Conservation (phyloP, 176 grass and related monocot genomes). For the Bothriochloa decipiens region DNA sequence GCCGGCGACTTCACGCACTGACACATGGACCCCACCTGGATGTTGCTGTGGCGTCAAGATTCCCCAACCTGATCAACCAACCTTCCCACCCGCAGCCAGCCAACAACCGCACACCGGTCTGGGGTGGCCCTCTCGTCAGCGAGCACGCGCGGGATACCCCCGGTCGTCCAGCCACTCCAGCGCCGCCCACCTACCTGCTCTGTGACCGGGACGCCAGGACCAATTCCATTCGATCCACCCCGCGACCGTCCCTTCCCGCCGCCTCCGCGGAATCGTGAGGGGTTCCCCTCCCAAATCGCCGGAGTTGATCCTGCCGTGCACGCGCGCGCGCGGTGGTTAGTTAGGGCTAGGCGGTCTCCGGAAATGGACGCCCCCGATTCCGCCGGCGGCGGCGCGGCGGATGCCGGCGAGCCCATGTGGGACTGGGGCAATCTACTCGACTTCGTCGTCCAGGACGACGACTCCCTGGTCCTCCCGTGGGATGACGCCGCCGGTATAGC, state of each 20-base stretch:
- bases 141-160: neutral
- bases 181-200: conserved; percentile 28
- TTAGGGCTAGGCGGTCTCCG: neutral
- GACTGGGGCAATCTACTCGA: conserved; percentile 87
- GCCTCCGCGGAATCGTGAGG: neutral
- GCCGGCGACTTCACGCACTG: neutral
- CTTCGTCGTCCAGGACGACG: conserved; percentile 58
- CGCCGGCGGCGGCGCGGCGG: conserved; percentile 10
- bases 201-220: neutral
- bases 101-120: neutral
- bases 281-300: conserved; percentile 41
- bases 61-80: neutral
- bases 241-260: neutral
- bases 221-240: conserved; percentile 29
- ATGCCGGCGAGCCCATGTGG: conserved; percentile 48
- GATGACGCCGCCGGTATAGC: conserved; percentile 19
- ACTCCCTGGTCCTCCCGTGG: conserved; percentile 66
- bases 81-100: neutral
- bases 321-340: neutral
- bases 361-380: conserved; percentile 54
- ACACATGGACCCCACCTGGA: neutral
- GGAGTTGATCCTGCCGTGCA: conserved; percentile 29
- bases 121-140: conserved; percentile 6
- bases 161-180: neutral
- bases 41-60: conserved; percentile 43